phyloP scores from a whole-genome alignment of 345 rosid species.

The Anacardium occidentale region DNA sequence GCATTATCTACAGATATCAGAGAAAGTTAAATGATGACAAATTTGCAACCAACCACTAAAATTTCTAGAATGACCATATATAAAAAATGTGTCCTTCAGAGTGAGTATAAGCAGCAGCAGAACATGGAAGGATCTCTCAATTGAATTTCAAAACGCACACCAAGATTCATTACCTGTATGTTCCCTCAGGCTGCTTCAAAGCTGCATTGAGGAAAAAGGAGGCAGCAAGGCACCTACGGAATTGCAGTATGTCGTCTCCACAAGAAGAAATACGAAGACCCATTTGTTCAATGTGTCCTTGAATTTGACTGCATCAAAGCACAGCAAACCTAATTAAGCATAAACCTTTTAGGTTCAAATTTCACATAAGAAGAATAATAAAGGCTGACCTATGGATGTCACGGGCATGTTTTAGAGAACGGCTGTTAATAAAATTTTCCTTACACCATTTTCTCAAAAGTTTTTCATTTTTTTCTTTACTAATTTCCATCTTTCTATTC shows the following conservation, averaged over 20 bases:
- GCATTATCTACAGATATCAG: constrained; percentile 3
- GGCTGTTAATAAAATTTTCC: constrained; percentile 71
- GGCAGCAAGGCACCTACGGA: constrained; percentile 85
- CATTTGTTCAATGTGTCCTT: constrained; percentile 69
- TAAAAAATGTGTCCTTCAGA: neutral
- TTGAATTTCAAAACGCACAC: constrained; percentile 8
- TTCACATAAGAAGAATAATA: constrained; percentile 8
- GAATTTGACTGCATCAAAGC: constrained; percentile 67
- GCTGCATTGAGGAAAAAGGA: constrained; percentile 96
- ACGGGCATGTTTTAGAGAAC: constrained; percentile 80
- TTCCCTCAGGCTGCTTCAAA: constrained; percentile 79
- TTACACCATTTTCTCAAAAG: constrained; percentile 82
- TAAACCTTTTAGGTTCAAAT: neutral
- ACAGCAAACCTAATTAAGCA: constrained; percentile 13
- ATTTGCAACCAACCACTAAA: constrained; percentile 5
- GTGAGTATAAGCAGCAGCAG: constrained; percentile 1
- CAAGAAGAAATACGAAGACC: constrained; percentile 73
- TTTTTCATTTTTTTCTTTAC: constrained; percentile 52
- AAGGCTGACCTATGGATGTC: constrained; percentile 64
- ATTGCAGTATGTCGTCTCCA: constrained; percentile 73
- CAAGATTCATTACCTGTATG: constrained; percentile 54
- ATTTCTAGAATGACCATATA: neutral
- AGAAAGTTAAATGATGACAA: neutral
- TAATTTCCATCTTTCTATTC: constrained; percentile 43
- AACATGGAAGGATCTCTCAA: neutral